Evolutionary conservation across 208 protist species (phyloP).

Genomic region (Acanthamoeba triangularis): DNA sequence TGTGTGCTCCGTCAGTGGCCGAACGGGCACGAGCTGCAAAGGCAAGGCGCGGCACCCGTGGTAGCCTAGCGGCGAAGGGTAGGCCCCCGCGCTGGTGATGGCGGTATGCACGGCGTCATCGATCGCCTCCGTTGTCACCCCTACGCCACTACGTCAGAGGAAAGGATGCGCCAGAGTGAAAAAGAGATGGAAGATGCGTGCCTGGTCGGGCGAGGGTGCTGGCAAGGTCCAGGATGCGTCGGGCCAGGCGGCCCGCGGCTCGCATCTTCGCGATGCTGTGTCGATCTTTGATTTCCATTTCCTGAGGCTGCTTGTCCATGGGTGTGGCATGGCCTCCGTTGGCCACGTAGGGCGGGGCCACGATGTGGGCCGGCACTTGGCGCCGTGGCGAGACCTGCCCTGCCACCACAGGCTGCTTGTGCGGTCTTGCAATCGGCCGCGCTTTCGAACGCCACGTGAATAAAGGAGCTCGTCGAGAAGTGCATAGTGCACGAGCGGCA

Average conservation of each 20-base stretch:
- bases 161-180: not conserved
- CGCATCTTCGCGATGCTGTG: constrained; percentile 2
- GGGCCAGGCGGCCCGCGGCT: not conserved
- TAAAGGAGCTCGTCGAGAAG: not conserved
- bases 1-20: not conserved
- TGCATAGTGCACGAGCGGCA: not conserved
- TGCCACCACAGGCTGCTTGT: not conserved
- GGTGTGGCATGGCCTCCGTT: not conserved
- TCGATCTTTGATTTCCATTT: constrained; percentile 5
- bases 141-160: constrained; percentile 78
- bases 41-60: not conserved
- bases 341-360: not conserved
- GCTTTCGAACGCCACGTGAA: not conserved
- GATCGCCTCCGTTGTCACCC: constrained; percentile 98
- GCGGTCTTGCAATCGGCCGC: not conserved
- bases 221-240: not conserved
- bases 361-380: not conserved
- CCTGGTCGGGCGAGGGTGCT: constrained; percentile 16
- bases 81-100: constrained; percentile 91
- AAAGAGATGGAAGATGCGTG: not conserved
- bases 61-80: constrained; percentile 99
- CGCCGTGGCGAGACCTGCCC: not conserved
- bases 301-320: constrained; percentile 12
- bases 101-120: constrained; percentile 93
- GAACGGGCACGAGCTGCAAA: not conserved